Evolutionary conservation across 768 basidiomycete genomes (phyloP), one percentile per base, ranked within the genome.

Genomic region (Suillus cothurnatus): DNA sequence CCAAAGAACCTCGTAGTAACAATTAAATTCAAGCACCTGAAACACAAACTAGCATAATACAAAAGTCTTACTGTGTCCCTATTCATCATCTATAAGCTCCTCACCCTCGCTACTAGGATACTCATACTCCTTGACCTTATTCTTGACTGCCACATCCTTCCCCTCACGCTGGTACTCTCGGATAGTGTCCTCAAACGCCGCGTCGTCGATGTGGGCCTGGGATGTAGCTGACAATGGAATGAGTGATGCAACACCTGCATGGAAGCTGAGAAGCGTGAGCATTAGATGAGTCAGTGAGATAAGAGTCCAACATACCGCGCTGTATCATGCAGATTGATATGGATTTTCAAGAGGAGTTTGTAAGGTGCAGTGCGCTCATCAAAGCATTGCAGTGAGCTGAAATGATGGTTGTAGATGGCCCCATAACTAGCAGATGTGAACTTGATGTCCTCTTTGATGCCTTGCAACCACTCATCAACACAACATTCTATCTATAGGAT

Each of bases 351-450:
- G 52, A 53, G 52, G 17, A 67, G 50, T 28, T 45, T 52, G 26
- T 64, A 67, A 23, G 17, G 26, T 0, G 6, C 47, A 0, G 66
- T 67, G 41, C 26, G 66, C 45, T 67, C 49, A 9, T 55, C 26
- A 32, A 67, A 67, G 28, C 14, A 17, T 9, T 53, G 49, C 34
- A 67, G n/a, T 31, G 36, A 43, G 28, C n/a, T 38, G 23, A 67
- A 17, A 61, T 67, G 66, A 31, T 26, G 17, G 6, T 28, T n/a
- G 49, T 57, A 67, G 39, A 65, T 8, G 23, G 52, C 45, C 8
- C 61, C 49, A 15, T 50, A 50, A 50, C 14, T 2, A 50, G 49
- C 23, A 7, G 23, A 50, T 3, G 14, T 50, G 49, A 50, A 50
- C 23, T 50, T 50, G 14, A 49, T 49, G 12, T 49, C 23, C 23